These are phyloP conservation scores for Daldinia childiae DNA, from an alignment of 495 filamentous ascomycete genomes.

Conservation along the genomic window DNA sequence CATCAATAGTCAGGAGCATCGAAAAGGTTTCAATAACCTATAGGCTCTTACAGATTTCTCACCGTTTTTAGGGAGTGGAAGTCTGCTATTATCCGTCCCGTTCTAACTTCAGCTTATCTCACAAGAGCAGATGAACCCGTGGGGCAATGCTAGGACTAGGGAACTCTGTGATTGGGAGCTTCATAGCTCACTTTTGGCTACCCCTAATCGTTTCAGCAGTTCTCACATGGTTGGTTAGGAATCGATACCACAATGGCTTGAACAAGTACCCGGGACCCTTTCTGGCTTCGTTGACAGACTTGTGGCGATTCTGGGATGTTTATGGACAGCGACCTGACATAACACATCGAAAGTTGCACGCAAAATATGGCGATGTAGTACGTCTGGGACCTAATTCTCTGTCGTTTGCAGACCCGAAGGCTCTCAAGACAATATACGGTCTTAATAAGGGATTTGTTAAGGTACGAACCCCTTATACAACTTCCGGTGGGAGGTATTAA, in stretches of 20 bases:
- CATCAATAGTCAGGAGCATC: conserved; percentile 6
- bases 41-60: conserved; percentile 11
- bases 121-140: conserved; percentile 28
- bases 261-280: conserved; percentile 74
- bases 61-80: not conserved
- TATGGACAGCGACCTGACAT: conserved; percentile 68
- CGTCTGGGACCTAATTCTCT: conserved; percentile 73
- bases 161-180: conserved; percentile 44
- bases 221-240: conserved; percentile 60
- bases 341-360: conserved; percentile 72
- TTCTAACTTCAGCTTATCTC: conserved; percentile 3
- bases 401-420: conserved; percentile 72
- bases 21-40: conserved; percentile 34
- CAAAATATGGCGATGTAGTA: conserved; percentile 75
- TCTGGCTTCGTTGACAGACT: conserved; percentile 71
- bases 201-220: conserved; percentile 46
- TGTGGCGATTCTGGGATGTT: conserved; percentile 76
- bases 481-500: not conserved
- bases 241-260: conserved; percentile 67
- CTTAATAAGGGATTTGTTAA: conserved; percentile 85
- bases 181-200: conserved; percentile 62
- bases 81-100: conserved; percentile 1
- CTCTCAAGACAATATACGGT: conserved; percentile 79
- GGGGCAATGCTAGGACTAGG: conserved; percentile 32
- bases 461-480: conserved; percentile 52